Base-by-base conservation (phyloP, 2,329 filamentous ascomycete genomes). In the Fusarium multiceps region DNA sequence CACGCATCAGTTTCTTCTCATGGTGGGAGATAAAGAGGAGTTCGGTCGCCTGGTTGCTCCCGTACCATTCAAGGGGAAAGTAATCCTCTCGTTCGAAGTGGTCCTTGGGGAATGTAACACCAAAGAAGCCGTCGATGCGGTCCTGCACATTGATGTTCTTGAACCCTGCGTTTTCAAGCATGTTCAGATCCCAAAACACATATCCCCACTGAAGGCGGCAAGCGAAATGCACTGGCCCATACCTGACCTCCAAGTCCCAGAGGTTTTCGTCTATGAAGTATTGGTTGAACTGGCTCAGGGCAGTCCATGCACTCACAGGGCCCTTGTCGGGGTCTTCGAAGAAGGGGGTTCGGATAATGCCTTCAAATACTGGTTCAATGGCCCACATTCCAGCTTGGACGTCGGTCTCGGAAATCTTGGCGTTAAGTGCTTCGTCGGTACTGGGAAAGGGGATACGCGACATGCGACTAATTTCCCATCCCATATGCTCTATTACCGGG, bases 101-200 rank as follows among this genome's bases (percentile, higher is more conserved):
- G n/a, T n/a, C n/a, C n/a, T n/a, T n/a, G n/a, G n/a, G n/a, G n/a
- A n/a, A n/a, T n/a, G n/a, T n/a, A n/a, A n/a, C n/a, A n/a, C n/a
- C n/a, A n/a, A n/a, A n/a, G n/a, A n/a, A n/a, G n/a, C n/a, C n/a
- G n/a, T n/a, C n/a, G n/a, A n/a, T n/a, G n/a, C n/a, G n/a, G n/a
- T n/a, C n/a, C n/a, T n/a, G n/a, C n/a, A n/a, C n/a, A n/a, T n/a
- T n/a, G n/a, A n/a, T 49, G 3, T 51, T 30, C 5, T 20, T 30
- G 4, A 66, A 27, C 6, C 28, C 32, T 1, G 53, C 34, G 2
- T 34, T 23, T 8, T 66, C 20, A 3, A 69, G 54, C 66, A 67
- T 69, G 1, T 32, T 18, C 10, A 58, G n/a, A 6, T 67, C 61
- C 61, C 61, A 70, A 23, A 70, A 67, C 18, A 59, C 45, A 3